Evolutionary conservation across 2,329 filamentous ascomycete species (phyloP).

Genomic region (Daldinia sp.): DNA sequence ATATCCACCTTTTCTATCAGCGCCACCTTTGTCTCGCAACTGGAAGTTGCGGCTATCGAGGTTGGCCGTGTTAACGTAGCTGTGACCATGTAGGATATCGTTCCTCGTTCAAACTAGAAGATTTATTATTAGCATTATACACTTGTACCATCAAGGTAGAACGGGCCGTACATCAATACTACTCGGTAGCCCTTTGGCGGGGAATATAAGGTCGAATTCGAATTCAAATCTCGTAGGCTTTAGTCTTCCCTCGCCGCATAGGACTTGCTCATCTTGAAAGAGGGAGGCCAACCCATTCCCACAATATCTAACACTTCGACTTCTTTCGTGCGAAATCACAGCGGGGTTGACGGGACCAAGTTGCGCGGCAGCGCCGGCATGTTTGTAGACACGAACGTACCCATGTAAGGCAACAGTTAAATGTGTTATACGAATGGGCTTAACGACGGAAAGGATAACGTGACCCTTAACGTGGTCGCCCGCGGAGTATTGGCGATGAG

Average conservation of each 20-base stretch:
- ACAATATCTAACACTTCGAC: constrained; percentile 64
- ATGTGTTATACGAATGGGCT: constrained; percentile 80
- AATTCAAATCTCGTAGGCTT: constrained; percentile 81
- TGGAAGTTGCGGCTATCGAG: constrained; percentile 80
- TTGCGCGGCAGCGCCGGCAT: constrained; percentile 64
- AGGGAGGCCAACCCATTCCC: constrained; percentile 82
- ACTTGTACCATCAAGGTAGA: constrained; percentile 7
- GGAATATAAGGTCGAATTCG: constrained; percentile 77
- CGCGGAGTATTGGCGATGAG: constrained; percentile 77
- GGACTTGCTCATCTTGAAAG: constrained; percentile 82
- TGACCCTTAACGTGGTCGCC: constrained; percentile 78
- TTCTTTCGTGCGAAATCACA: constrained; percentile 49
- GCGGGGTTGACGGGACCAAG: constrained; percentile 54
- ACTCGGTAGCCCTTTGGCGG: constrained; percentile 76
- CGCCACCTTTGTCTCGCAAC: constrained; percentile 81
- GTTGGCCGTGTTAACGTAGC: constrained; percentile 90
- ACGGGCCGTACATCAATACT: constrained; percentile 82
- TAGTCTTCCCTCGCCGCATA: constrained; percentile 80
- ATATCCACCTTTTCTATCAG: constrained; percentile 87
- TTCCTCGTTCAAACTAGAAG: constrained; percentile 88
- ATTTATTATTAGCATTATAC: constrained; percentile 15
- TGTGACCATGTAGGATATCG: constrained; percentile 89
- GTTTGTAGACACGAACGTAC: constrained; percentile 81
- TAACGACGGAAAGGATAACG: constrained; percentile 76
- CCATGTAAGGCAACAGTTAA: constrained; percentile 80